phyloP scores from a whole-genome alignment of 805 yeast species.

The Wickerhamomyces tratensis region DNA sequence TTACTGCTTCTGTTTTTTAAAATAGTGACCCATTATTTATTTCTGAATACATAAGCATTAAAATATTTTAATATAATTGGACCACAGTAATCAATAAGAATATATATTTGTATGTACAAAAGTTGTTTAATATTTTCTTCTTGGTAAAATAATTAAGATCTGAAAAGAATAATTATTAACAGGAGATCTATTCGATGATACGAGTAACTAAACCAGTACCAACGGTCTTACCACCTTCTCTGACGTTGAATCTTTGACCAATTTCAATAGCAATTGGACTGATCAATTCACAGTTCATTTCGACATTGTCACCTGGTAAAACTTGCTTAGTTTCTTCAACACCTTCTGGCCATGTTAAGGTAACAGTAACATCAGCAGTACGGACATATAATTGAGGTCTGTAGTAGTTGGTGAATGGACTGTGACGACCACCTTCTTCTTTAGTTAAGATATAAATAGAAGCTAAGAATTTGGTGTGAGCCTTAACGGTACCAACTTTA shows the following conservation, averaged over 20 bases:
- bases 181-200: constrained; percentile 44
- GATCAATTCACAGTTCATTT: constrained; percentile 85
- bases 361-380: constrained; percentile 92
- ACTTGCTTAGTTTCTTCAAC: constrained; percentile 85
- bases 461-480: constrained; percentile 90
- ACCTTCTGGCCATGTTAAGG: constrained; percentile 78
- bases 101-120: too few species aligned
- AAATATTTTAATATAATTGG: too few species aligned
- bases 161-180: not conserved
- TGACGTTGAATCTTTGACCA: constrained; percentile 97
- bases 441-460: constrained; percentile 87
- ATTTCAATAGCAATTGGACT: constrained; percentile 91
- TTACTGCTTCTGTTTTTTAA: too few species aligned
- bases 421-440: constrained; percentile 99
- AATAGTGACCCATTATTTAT: too few species aligned
- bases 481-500: constrained; percentile 84
- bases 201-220: constrained; percentile 98
- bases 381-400: constrained; percentile 97
- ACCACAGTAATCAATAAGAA: too few species aligned
- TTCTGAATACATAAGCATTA: too few species aligned
- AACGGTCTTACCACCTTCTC: constrained; percentile 99
- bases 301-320: constrained; percentile 97
- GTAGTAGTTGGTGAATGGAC: constrained; percentile 94
- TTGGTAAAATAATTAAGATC: not conserved
- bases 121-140: too few species aligned